Base-by-base conservation (phyloP, 2,329 filamentous ascomycete species). In the Mycocentrospora acerina region DNA sequence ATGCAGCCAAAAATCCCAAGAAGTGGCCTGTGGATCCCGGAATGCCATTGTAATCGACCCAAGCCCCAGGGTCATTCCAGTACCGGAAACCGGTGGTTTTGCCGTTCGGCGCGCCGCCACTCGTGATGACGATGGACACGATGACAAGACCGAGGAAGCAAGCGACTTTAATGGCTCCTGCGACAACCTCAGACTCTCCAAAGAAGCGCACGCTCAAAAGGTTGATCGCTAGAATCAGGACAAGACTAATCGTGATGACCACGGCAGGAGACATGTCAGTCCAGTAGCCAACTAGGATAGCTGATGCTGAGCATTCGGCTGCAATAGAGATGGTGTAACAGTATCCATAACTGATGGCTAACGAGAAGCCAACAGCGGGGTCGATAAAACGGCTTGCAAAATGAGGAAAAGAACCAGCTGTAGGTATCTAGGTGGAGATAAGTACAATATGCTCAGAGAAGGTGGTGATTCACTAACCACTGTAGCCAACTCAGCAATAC, bases 21-120 rank as follows among this genome's bases (percentile, higher is more conserved):
- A 87, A 86, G 9, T 72, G 69, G 10, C 50, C 50, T 3, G 48
- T 53, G 3, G 50, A 36, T 10, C 79, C 80, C 0, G 68, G 66
- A 3, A 73, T 73, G 68, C 7, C 74, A n/a, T 86, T 76, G 55
- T 83, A 80, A 52, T 83, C 78, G 24, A 83, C 80, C 59, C 85
- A 83, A 0, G 82, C 78, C 1, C 81, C 83, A 0, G 84, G 83
- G 16, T 80, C 61, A 35, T 69, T 75, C 85, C 85, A 88, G 62
- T 85, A 86, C 24, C 71, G 66, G 60, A 86, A 87, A 2, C 84
- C 84, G 13, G 82, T 73, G 4, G 77, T 70, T 14, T 77, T 72
- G 0, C 75, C 75, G 4, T 79, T 78, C 0, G 81, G 76, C 2
- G 80, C 73, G 31, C 81, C 57, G 14, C 57, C 57, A 28, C 53